Percentiles rank a stretch among this genome's conserved stretches.
phyloP scores from a whole-genome alignment of 2,329 filamentous ascomycete genomes.

The Colletotrichum sp. region DNA sequence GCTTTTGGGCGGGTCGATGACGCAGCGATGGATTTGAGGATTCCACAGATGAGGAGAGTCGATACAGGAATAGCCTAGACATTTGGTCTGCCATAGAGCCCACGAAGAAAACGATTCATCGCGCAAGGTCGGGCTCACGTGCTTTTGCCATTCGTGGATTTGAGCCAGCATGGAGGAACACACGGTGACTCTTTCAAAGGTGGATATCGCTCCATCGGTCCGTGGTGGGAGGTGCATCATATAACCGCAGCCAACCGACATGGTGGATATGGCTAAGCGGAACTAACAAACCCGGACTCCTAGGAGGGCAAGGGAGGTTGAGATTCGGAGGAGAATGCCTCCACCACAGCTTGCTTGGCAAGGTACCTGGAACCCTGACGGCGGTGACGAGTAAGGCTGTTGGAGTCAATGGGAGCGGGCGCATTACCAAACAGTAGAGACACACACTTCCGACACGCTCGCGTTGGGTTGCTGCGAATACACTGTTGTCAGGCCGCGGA shows the following conservation, averaged over 20 bases:
- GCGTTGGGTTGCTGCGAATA: not conserved
- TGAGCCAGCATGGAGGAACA: not conserved
- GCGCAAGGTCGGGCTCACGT: not conserved
- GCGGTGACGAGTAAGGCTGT: conserved; percentile 10
- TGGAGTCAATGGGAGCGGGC: conserved; percentile 7
- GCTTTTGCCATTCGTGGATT: not conserved
- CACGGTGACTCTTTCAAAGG: not conserved
- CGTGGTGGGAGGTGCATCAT: not conserved
- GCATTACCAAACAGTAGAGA: conserved; percentile 7
- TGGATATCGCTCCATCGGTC: not conserved
- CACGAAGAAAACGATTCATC: not conserved
- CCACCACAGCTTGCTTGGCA: conserved; percentile 18
- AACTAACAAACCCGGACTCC: not conserved
- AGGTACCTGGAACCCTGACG: conserved; percentile 13
- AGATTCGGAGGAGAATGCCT: not conserved
- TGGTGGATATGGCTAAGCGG: conserved; percentile 1
- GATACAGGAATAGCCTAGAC: not conserved
- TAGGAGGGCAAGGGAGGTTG: not conserved
- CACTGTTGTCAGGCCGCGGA: not conserved
- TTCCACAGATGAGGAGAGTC: not conserved
- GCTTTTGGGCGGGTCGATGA: conserved; percentile 8
- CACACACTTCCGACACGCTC: not conserved
- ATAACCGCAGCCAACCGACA: not conserved
- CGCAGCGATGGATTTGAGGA: not conserved
- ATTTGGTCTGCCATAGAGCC: not conserved